phyloP scores from a whole-genome alignment of 495 filamentous ascomycete species.

The Corynascus novoguineensis region DNA sequence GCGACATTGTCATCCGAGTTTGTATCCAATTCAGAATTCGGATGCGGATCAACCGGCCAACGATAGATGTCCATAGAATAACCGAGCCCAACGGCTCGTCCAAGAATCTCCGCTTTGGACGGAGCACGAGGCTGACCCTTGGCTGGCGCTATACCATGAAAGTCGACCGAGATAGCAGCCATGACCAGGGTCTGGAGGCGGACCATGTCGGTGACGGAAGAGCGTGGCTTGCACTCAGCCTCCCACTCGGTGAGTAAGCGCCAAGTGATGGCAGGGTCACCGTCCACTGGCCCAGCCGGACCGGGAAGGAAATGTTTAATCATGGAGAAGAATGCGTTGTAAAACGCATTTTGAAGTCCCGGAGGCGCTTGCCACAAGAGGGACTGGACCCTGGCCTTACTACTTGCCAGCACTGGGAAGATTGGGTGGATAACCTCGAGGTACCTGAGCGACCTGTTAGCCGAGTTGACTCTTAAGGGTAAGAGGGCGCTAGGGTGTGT shows the following conservation, averaged over 20 bases:
- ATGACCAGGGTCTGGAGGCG: conserved; percentile 60
- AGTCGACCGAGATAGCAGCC: conserved; percentile 55
- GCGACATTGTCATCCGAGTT: conserved; percentile 68
- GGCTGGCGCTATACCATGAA: conserved; percentile 33
- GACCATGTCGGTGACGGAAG: conserved; percentile 49
- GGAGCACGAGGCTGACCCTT: conserved; percentile 31
- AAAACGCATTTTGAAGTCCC: conserved; percentile 63
- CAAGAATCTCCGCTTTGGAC: conserved; percentile 42
- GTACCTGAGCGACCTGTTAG: conserved; percentile 47
- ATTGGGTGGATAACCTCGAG: conserved; percentile 65
- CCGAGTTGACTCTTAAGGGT: too few relatives aligned
- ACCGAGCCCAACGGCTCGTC: conserved; percentile 54
- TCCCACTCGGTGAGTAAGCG: conserved; percentile 52
- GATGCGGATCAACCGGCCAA: conserved; percentile 24
- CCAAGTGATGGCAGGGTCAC: conserved; percentile 41
- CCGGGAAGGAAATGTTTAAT: conserved; percentile 54
- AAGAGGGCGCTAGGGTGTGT: not conserved
- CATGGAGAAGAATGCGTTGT: conserved; percentile 59
- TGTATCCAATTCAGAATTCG: conserved; percentile 42
- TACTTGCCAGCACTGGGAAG: conserved; percentile 67
- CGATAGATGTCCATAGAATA: conserved; percentile 53
- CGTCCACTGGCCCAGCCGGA: conserved; percentile 33
- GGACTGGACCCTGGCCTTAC: conserved; percentile 55
- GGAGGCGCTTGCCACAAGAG: conserved; percentile 56
- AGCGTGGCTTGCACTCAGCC: conserved; percentile 41